Evolutionary conservation across 2,329 filamentous ascomycete genomes (phyloP).

Genomic region (Ambrosiella cleistominuta): DNA sequence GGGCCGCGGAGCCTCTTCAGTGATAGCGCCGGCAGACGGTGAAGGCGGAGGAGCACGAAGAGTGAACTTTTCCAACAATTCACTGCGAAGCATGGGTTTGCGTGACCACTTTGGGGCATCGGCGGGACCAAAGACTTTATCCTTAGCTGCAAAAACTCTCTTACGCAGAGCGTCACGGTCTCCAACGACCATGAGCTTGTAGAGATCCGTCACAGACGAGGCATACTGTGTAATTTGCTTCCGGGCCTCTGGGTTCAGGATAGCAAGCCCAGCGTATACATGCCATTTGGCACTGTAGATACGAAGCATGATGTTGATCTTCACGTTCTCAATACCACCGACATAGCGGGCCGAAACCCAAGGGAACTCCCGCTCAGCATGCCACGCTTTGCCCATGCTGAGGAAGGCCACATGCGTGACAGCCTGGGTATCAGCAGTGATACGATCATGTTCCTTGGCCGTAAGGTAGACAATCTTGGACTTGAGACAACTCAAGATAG

Average conservation of each 20-base stretch:
- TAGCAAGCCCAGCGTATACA: slow-evolving; percentile 92
- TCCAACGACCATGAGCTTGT: slow-evolving; percentile 90
- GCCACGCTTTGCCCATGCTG: slow-evolving; percentile 96
- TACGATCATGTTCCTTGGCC: slow-evolving; percentile 78
- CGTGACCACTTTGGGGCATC: slow-evolving; percentile 43
- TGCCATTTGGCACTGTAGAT: slow-evolving; percentile 99
- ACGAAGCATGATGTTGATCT: slow-evolving; percentile 92
- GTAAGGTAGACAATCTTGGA: slow-evolving; percentile 80
- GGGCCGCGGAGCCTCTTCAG: slow-evolving; percentile 43
- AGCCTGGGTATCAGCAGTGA: slow-evolving; percentile 94
- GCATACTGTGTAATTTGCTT: slow-evolving; percentile 92
- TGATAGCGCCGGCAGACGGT: slow-evolving; percentile 26
- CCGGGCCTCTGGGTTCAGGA: slow-evolving; percentile 83
- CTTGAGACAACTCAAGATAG: slow-evolving; percentile 63
- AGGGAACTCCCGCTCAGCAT: slow-evolving; percentile 83
- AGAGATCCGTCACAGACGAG: slow-evolving; percentile 77
- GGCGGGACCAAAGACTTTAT: slow-evolving; percentile 60
- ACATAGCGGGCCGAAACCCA: slow-evolving; percentile 95
- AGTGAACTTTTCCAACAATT: slow-evolving; percentile 76
- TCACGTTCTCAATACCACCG: slow-evolving; percentile 95
- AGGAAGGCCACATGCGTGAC: slow-evolving; percentile 96
- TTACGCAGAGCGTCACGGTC: slow-evolving; percentile 54
- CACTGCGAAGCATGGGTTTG: slow-evolving; percentile 58
- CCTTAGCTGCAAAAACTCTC: slow-evolving; percentile 45
- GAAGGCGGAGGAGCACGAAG: slow-evolving; percentile 31